A percentile compares a stretch with the other conserved stretches of the same genome.
Evolutionary conservation across 2,329 filamentous ascomycete species (phyloP).

Genomic region (Tolypocladium endophyticum): DNA sequence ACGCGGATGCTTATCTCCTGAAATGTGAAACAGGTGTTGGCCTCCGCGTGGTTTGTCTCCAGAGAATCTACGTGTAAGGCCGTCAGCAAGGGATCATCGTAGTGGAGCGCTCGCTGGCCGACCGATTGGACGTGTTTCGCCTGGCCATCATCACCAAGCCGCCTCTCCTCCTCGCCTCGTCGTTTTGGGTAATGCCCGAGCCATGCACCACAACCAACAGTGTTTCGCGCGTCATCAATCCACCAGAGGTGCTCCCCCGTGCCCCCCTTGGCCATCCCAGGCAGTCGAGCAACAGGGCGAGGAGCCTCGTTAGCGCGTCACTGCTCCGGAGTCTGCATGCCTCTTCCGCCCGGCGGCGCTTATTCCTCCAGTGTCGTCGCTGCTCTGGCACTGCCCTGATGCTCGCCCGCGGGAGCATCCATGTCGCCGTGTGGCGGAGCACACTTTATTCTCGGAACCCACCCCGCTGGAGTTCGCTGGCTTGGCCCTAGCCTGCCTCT

Average conservation of each 20-base stretch:
- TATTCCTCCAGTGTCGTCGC: constrained; percentile 1
- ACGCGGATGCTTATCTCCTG: not conserved
- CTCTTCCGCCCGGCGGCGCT: constrained; percentile 1
- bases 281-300: not conserved
- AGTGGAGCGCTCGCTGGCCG: not conserved
- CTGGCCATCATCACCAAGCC: not conserved
- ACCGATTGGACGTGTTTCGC: not conserved
- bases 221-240: not conserved
- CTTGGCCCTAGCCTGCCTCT: no score
- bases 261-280: not conserved
- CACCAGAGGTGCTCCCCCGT: not conserved
- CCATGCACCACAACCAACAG: not conserved
- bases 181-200: not conserved
- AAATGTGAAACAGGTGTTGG: not conserved
- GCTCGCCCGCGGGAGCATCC: not conserved
- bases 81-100: not conserved
- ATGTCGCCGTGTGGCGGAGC: not conserved
- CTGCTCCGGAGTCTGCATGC: not conserved
- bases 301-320: not conserved
- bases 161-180: not conserved
- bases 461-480: not conserved
- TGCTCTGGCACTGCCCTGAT: not conserved
- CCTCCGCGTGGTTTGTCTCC: not conserved
- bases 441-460: not conserved
- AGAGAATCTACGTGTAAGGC: not conserved